These are phyloP conservation scores for Lecanicillium sp. DNA, from an alignment of 2,329 filamentous ascomycete species.

Conservation along the genomic window DNA sequence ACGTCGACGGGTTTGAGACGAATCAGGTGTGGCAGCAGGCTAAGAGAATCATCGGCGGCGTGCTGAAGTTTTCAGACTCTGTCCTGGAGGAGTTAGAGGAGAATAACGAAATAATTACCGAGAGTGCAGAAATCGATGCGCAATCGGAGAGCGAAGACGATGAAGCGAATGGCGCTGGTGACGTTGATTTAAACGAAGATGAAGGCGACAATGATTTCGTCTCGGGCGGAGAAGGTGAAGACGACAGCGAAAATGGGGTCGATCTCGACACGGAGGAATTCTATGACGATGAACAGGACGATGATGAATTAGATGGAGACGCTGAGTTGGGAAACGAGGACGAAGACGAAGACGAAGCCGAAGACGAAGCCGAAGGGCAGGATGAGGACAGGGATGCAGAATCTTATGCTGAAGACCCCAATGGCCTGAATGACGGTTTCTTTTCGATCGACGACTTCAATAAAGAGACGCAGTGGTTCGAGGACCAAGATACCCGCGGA, in stretches of 20 bases:
- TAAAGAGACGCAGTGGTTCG: constrained; percentile 80
- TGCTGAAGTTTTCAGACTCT: constrained; percentile 39
- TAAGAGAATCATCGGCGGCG: constrained; percentile 62
- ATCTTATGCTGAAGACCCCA: constrained; percentile 60
- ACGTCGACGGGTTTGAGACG: constrained; percentile 79
- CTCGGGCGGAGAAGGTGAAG: constrained; percentile 11
- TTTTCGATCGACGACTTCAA: constrained; percentile 98
- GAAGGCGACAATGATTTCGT: constrained; percentile 26
- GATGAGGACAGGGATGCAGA: constrained; percentile 41
- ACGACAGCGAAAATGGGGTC: constrained; percentile 14
- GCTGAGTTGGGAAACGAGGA: constrained; percentile 26
- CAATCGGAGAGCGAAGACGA: constrained; percentile 24
- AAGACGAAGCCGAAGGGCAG: constrained; percentile 35
- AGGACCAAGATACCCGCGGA: constrained; percentile 72
- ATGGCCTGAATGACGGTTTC: constrained; percentile 93
- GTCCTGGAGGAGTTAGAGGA: constrained; percentile 41
- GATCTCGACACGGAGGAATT: constrained; percentile 16
- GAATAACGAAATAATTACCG: constrained; percentile 20
- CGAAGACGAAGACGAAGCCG: constrained; percentile 27
- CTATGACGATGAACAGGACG: constrained; percentile 24
- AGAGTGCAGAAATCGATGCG: constrained; percentile 20
- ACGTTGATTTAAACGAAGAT: constrained; percentile 22
- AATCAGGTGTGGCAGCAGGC: constrained; percentile 94
- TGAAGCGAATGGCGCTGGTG: constrained; percentile 20
- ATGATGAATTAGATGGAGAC: constrained; percentile 26